Conservation (phyloP, 2,329 filamentous ascomycete genomes). For the Didymella arachidicola region DNA sequence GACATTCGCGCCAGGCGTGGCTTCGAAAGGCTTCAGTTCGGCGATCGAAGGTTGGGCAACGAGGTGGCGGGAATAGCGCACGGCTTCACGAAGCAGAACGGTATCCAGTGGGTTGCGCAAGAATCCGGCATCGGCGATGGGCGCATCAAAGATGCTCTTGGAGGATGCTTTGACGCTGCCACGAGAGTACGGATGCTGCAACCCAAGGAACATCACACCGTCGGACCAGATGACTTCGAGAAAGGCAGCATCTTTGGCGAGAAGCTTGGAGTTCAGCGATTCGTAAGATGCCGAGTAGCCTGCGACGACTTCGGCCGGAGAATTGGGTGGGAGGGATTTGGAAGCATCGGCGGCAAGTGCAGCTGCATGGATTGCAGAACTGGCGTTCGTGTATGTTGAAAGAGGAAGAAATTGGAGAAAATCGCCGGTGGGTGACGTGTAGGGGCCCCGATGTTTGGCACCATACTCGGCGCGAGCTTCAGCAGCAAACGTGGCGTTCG, state of each 20-base stretch:
- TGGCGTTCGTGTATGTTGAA: conserved; percentile 29
- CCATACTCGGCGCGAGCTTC: conserved; percentile 30
- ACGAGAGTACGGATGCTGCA: conserved; percentile 38
- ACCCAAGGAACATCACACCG: conserved; percentile 25
- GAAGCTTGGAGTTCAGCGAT: conserved; percentile 29
- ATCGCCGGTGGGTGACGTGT: conserved; percentile 30
- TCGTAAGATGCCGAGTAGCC: conserved; percentile 29
- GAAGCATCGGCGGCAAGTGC: conserved; percentile 27
- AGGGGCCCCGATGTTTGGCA: conserved; percentile 20
- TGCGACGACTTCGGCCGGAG: conserved; percentile 27
- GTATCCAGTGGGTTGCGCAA: conserved; percentile 37
- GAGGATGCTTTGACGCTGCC: conserved; percentile 35
- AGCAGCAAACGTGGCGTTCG: conserved; percentile 33
- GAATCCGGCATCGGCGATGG: conserved; percentile 35
- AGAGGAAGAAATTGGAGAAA: conserved; percentile 36
- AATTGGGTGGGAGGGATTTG: conserved; percentile 25
- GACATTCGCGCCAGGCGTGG: conserved; percentile 31
- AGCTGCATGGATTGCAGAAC: conserved; percentile 23
- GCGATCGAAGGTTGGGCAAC: conserved; percentile 22
- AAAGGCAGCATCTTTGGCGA: conserved; percentile 26
- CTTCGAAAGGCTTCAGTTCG: conserved; percentile 32
- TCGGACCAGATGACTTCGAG: conserved; percentile 36
- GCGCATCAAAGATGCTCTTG: conserved; percentile 33
- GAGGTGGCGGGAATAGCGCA: conserved; percentile 31
- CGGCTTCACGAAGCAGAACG: conserved; percentile 30